These are phyloP conservation scores for Wickerhamomyces sydowiorum DNA, from an alignment of 805 yeast species.

Conservation along the genomic window DNA sequence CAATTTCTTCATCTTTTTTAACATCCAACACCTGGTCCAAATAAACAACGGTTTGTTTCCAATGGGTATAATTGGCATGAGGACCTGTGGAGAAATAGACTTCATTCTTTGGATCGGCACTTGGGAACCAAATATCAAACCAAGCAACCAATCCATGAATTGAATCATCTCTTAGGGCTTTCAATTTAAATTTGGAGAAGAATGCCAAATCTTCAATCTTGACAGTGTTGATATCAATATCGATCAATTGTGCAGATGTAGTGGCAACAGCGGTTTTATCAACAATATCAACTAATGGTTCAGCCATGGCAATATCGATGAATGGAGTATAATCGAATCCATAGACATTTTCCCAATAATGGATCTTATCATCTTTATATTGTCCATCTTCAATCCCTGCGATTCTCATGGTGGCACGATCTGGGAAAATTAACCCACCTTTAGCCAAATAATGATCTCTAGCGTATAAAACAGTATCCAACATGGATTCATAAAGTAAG, in stretches of 20 bases:
- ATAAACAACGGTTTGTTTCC: constrained; percentile 98
- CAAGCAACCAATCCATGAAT: constrained; percentile 89
- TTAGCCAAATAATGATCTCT: constrained; percentile 75
- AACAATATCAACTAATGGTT: constrained; percentile 95
- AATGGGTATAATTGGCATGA: constrained; percentile 88
- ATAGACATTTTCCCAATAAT: constrained; percentile 94
- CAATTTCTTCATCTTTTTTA: constrained; percentile 68
- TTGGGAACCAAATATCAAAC: constrained; percentile 92
- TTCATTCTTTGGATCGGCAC: constrained; percentile 42
- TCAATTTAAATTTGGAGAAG: constrained; percentile 59
- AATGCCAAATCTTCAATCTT: constrained; percentile 78
- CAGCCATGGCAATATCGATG: constrained; percentile 77
- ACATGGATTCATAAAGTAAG: constrained; percentile 92
- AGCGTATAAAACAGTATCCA: constrained; percentile 92
- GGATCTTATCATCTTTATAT: constrained; percentile 85
- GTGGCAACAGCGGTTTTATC: constrained; percentile 73
- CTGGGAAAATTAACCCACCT: constrained; percentile 93
- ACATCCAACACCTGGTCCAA: constrained; percentile 73
- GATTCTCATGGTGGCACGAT: constrained; percentile 80
- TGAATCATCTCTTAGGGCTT: constrained; percentile 71
- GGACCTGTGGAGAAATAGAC: constrained; percentile 92
- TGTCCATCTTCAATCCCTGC: constrained; percentile 93
- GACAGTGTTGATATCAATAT: constrained; percentile 87
- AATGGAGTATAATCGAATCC: constrained; percentile 96
- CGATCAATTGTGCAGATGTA: constrained; percentile 63